Conservation (phyloP, 495 filamentous ascomycete genomes). For the Rhypophila decipiens region DNA sequence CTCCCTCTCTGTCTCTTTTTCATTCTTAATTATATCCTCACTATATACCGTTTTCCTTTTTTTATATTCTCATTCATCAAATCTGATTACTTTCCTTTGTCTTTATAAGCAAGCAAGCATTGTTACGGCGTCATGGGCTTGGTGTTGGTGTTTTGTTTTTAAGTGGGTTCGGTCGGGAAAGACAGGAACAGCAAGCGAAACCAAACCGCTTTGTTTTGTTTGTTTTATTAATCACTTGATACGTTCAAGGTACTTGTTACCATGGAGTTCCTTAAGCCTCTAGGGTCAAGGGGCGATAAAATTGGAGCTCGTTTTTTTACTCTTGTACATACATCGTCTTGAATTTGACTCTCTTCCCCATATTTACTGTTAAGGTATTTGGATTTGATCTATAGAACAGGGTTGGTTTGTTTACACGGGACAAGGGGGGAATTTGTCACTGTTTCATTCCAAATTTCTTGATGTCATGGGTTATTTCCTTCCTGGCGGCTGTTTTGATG, state of each 20-base stretch:
- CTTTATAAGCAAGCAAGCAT: neutral
- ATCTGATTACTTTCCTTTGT: slow-evolving; percentile 1
- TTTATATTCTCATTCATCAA: slow-evolving; percentile 1
- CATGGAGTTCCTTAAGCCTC: neutral
- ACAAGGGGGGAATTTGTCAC: no score
- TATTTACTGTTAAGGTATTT: no score
- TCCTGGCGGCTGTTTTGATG: no score
- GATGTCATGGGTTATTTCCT: no score
- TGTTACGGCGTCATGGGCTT: neutral
- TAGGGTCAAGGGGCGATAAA: neutral
- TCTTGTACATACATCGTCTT: no score
- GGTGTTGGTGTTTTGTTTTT: neutral
- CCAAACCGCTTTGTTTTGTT: neutral
- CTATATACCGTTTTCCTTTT: neutral
- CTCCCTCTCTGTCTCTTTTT: neutral
- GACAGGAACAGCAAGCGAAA: neutral
- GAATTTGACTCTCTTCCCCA: no score
- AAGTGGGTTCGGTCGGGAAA: neutral
- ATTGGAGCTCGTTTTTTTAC: no score
- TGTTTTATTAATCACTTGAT: neutral
- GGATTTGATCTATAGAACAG: no score
- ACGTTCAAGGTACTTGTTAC: neutral
- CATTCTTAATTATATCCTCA: neutral
- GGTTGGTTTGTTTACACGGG: no score
- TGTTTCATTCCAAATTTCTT: no score